Conservation (phyloP, 1,284 basidiomycete genomes). For the Naganishia albida region DNA sequence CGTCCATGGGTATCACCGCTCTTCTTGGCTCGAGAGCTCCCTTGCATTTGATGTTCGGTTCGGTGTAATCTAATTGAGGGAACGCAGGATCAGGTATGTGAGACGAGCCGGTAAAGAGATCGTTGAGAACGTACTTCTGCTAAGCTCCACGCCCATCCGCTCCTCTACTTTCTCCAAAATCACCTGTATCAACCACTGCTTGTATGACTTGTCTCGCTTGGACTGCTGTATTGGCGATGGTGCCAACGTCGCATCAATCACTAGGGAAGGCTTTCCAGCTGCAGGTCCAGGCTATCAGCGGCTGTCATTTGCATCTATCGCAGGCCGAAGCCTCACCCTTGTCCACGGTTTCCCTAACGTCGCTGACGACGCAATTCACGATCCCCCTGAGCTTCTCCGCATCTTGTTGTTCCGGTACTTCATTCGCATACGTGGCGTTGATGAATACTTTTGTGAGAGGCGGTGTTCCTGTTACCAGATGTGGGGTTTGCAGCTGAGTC, state of each 20-base stretch:
- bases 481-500: constrained; percentile 29
- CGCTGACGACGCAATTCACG: constrained; percentile 32
- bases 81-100: background rate
- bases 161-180: constrained; percentile 35
- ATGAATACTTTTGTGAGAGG: constrained; percentile 34
- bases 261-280: constrained; percentile 32
- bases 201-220: constrained; percentile 32
- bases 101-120: background rate
- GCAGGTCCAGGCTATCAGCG: background rate
- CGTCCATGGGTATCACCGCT: constrained; percentile 32
- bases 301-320: background rate
- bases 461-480: constrained; percentile 23
- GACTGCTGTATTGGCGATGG: constrained; percentile 18
- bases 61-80: constrained; percentile 26
- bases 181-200: constrained; percentile 35
- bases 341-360: constrained; percentile 28
- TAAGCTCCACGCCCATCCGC: constrained; percentile 32
- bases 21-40: constrained; percentile 26
- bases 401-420: constrained; percentile 30
- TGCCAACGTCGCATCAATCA: constrained; percentile 30
- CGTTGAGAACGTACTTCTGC: constrained; percentile 21
- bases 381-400: constrained; percentile 28
- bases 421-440: constrained; percentile 27
- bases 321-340: constrained; percentile 25
- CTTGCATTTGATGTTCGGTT: constrained; percentile 34